These are phyloP conservation scores for Mucor plumbeus DNA, from an alignment of 371 early-diverging fungal genomes.

Conservation along the genomic window DNA sequence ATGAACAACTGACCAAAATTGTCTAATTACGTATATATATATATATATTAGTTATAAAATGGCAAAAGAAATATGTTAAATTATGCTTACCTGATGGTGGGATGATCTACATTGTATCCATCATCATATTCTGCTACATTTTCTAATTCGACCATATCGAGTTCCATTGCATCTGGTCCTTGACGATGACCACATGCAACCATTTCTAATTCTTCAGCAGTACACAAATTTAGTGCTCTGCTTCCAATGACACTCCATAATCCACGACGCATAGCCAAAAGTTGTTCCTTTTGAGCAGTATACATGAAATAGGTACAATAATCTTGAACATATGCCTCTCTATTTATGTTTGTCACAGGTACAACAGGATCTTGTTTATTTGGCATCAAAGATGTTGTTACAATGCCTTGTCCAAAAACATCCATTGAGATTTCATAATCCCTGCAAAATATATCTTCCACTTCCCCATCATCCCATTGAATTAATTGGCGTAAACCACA, in stretches of 20 bases:
- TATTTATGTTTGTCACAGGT: constrained; percentile 80
- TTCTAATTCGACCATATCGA: constrained; percentile 80
- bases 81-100: constrained; percentile 50
- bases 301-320: constrained; percentile 73
- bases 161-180: constrained; percentile 36
- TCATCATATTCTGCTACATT: constrained; percentile 85
- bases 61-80: constrained; percentile 7
- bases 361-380: constrained; percentile 61
- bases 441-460: constrained; percentile 85
- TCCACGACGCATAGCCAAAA: constrained; percentile 74
- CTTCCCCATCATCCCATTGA: constrained; percentile 77
- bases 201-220: constrained; percentile 59
- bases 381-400: constrained; percentile 72
- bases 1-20: constrained; percentile 93
- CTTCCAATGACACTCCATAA: constrained; percentile 77
- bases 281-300: constrained; percentile 67
- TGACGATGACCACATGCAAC: constrained; percentile 56
- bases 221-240: constrained; percentile 42
- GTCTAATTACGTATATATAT: too few species aligned
- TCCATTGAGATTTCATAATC: constrained; percentile 83
- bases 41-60: background rate
- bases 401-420: constrained; percentile 70
- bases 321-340: constrained; percentile 77
- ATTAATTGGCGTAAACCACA: constrained; percentile 73
- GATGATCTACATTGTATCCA: constrained; percentile 66